These are phyloP conservation scores for Allomyces arbusculus DNA, from an alignment of 192 early-diverging fungal species.

Conservation along the genomic window DNA sequence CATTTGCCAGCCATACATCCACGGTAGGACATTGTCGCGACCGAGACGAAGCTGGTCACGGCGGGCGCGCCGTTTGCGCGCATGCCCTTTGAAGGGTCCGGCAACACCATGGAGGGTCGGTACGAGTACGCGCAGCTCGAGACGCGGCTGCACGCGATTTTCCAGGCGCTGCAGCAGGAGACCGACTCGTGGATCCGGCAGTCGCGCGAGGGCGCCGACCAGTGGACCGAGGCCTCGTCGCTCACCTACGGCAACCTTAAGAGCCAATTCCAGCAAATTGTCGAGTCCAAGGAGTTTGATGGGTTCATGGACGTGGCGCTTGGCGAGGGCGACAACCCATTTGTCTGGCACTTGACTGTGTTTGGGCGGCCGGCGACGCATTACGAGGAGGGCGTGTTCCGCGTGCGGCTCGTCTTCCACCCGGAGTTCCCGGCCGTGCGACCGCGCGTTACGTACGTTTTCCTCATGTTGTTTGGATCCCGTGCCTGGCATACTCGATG, in stretches of 20 bases:
- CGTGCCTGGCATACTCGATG: no score
- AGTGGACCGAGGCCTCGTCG: constrained; percentile 25
- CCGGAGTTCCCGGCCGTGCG: constrained; percentile 28
- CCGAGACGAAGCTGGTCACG: constrained; percentile 18
- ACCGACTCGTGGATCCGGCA: constrained; percentile 24
- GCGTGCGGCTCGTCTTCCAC: constrained; percentile 29
- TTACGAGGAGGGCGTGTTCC: constrained; percentile 41
- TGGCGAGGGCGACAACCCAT: constrained; percentile 27
- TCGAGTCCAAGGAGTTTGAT: constrained; percentile 21
- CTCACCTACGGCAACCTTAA: constrained; percentile 28
- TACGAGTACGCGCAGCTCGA: constrained; percentile 19
- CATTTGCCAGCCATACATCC: no score
- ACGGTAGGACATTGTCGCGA: constrained; percentile 14
- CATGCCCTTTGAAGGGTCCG: constrained; percentile 24
- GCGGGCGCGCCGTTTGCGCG: constrained; percentile 22
- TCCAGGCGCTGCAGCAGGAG: constrained; percentile 18
- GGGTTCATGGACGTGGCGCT: constrained; percentile 20
- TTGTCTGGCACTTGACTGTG: constrained; percentile 30
- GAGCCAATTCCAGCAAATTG: constrained; percentile 33
- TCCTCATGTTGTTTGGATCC: no score
- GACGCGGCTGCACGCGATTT: constrained; percentile 20
- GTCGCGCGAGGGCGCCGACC: constrained; percentile 8
- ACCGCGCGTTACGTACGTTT: constrained; percentile 13
- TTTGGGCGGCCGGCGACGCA: constrained; percentile 25
- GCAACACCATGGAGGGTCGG: constrained; percentile 31